Evolutionary conservation across 176 grass and related monocot genomes (phyloP), one percentile per base, ranked within the genome.

Genomic region (Themeda triandra): DNA sequence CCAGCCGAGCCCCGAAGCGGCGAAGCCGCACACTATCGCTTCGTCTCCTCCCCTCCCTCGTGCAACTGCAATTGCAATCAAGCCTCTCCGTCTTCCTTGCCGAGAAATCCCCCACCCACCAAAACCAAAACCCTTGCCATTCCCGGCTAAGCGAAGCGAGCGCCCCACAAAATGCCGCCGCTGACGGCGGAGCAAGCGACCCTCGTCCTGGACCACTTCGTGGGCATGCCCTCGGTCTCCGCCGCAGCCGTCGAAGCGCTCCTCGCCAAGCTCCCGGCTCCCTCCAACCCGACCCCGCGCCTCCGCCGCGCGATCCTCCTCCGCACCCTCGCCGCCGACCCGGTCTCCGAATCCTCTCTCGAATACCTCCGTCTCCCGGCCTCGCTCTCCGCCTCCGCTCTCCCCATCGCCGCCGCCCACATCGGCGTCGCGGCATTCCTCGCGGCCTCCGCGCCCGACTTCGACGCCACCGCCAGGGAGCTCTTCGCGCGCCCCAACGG

Each of bases 131-230:
- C n/a, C n/a, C n/a, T n/a, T n/a, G n/a, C n/a, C n/a, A n/a, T n/a
- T n/a, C n/a, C n/a, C n/a, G n/a, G n/a, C n/a, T n/a, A n/a, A n/a
- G n/a, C n/a, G n/a, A n/a, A n/a, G n/a, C n/a, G n/a, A n/a, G n/a
- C n/a, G n/a, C n/a, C n/a, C 51, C 18, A 21, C 51, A 53, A 37
- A 44, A 89, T 89, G 87, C 71, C 83, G 71, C 51, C 2, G 62
- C 40, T 77, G 64, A 76, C 83, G 77, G 13, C 83, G 31, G 77
- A 24, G 49, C 51, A 89, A 63, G 82, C 77, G 49, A 63, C 71
- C 3, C 88, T 89, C 13, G 39, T 89, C 29, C 83, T 89, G 29
- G 87, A 89, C 63, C 87, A 89, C 53, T 83, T 81, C 63, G 44
- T 89, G 4, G 82, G 87, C 12, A 40, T 81, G 77, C 70, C 71